Percentiles rank a stretch among this genome's conserved stretches.
Evolutionary conservation across 2,329 filamentous ascomycete species (phyloP).

Genomic region (Madurella mycetomatis): DNA sequence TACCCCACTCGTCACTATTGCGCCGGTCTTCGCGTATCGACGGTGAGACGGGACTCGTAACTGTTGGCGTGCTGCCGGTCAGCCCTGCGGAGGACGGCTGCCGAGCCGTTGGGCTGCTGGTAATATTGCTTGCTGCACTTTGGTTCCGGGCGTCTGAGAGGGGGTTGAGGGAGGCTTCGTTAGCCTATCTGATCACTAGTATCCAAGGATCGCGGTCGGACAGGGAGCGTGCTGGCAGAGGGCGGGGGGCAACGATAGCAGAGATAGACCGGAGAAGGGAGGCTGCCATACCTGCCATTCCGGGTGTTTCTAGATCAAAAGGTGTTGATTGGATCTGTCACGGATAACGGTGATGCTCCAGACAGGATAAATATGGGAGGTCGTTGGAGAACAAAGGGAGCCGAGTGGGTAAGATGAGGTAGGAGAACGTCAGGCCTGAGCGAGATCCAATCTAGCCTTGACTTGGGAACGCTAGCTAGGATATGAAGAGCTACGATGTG

Average conservation of each 20-base stretch:
- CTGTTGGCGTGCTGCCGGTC: background rate
- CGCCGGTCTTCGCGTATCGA: constrained; percentile 13
- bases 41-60: background rate
- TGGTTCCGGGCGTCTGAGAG: constrained; percentile 7
- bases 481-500: too few species aligned
- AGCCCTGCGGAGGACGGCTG: background rate
- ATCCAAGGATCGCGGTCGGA: too few species aligned
- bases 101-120: constrained; percentile 1
- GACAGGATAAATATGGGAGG: background rate
- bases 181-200: background rate
- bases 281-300: constrained; percentile 5
- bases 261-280: background rate
- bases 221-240: too few species aligned
- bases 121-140: constrained; percentile 3
- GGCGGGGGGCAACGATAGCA: background rate
- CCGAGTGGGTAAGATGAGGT: background rate
- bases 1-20: constrained; percentile 26
- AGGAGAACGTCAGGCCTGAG: background rate
- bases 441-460: background rate
- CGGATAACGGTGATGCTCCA: background rate
- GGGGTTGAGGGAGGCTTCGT: background rate
- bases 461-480: background rate
- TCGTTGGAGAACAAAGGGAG: background rate
- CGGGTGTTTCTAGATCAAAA: background rate
- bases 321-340: background rate